Conservation (phyloP, 345 rosid species). For the Brassica carinata region DNA sequence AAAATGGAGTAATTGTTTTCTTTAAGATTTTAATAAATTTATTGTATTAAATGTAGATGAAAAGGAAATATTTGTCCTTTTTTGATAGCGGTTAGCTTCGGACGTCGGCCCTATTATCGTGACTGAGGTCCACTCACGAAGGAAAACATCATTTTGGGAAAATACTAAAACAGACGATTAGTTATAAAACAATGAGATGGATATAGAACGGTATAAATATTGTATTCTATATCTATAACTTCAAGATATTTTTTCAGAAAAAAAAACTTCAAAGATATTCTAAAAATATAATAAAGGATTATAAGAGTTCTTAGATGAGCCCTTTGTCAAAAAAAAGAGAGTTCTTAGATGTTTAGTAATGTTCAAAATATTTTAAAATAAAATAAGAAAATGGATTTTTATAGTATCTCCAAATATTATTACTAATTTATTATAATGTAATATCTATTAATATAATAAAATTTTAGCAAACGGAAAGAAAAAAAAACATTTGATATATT, state of each 20-base stretch:
- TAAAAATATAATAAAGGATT: background rate
- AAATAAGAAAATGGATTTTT: background rate
- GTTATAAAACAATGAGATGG: background rate
- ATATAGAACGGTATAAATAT: background rate
- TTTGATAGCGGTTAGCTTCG: background rate
- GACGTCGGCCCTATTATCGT: background rate
- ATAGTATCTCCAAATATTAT: background rate
- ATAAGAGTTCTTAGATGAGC: background rate
- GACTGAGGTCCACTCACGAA: background rate
- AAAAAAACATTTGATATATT: background rate
- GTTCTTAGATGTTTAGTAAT: background rate
- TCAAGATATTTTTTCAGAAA: no score
- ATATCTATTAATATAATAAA: background rate
- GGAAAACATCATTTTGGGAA: background rate
- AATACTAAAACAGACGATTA: background rate
- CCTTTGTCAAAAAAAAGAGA: background rate
- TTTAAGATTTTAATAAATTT: background rate
- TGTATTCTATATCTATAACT: background rate
- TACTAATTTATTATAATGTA: background rate
- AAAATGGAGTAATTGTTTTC: background rate
- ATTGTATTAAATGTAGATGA: background rate
- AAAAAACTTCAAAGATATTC: background rate
- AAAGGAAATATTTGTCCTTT: background rate
- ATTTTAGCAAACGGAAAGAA: background rate
- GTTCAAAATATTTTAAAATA: background rate